These are phyloP conservation scores for Apiotrichum gracile DNA, from an alignment of 1,284 basidiomycete species.

Conservation along the genomic window DNA sequence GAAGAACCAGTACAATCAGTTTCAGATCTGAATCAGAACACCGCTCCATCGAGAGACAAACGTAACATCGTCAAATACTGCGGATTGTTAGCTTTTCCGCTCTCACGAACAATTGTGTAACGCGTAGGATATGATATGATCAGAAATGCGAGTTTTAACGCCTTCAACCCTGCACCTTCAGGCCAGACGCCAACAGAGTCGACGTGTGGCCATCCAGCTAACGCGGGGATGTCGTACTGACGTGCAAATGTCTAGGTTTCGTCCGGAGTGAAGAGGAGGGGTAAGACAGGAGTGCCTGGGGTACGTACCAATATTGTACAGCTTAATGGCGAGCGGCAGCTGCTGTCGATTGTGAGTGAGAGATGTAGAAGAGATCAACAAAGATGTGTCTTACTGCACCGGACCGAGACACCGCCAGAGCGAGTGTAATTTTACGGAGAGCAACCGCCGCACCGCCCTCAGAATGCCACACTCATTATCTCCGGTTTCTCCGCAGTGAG, in stretches of 20 bases:
- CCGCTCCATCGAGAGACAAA: too few species aligned
- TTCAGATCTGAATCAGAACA: too few species aligned
- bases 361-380: too few species aligned
- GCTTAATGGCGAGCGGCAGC: too few species aligned
- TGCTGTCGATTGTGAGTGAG: too few species aligned
- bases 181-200: not conserved
- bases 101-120: not conserved
- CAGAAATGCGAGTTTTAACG: constrained; percentile 36
- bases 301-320: not conserved
- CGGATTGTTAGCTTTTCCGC: not conserved
- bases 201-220: not conserved
- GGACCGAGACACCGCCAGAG: too few species aligned
- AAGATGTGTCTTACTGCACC: too few species aligned
- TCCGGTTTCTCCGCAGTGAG: too few species aligned
- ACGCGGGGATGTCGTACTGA: constrained; percentile 29
- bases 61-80: not conserved
- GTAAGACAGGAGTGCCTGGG: not conserved
- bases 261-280: constrained; percentile 13
- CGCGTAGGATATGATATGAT: constrained; percentile 4
- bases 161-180: constrained; percentile 18
- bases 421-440: too few species aligned
- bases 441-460: too few species aligned
- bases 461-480: too few species aligned
- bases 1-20: too few species aligned
- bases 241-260: constrained; percentile 38